Percentiles rank a stretch among this genome's conserved stretches.
These are phyloP conservation scores for Antrodiella citrinella DNA, from an alignment of 768 basidiomycete genomes.

Conservation along the genomic window DNA sequence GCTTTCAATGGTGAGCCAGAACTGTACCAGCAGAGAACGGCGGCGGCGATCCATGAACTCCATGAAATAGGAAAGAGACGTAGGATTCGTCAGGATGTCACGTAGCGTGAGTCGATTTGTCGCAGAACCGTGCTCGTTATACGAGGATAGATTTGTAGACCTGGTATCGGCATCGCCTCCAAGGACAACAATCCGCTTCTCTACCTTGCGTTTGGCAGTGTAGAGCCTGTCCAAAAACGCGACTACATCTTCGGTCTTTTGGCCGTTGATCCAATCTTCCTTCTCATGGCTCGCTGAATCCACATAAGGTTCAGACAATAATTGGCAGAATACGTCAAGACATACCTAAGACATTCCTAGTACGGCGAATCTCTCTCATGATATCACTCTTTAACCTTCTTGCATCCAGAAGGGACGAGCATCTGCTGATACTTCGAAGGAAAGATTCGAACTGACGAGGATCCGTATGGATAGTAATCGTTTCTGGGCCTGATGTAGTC, in stretches of 20 bases:
- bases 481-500: conserved; percentile 41
- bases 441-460: conserved; percentile 86
- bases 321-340: conserved; percentile 31
- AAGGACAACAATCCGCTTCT: conserved; percentile 74
- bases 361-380: conserved; percentile 82
- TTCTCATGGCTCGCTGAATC: conserved; percentile 74
- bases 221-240: conserved; percentile 85
- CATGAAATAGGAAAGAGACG: conserved; percentile 91
- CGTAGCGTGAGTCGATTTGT: conserved; percentile 55
- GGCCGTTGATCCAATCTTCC: conserved; percentile 83
- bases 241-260: conserved; percentile 77
- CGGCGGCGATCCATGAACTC: conserved; percentile 94
- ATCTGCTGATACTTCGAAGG: conserved; percentile 73
- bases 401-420: conserved; percentile 81
- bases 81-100: conserved; percentile 81
- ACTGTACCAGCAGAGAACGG: conserved; percentile 83
- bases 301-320: not conserved
- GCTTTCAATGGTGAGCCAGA: conserved; percentile 95
- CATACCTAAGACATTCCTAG: conserved; percentile 59
- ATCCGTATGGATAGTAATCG: conserved; percentile 78
- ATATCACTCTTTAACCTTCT: conserved; percentile 88
- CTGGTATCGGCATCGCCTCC: conserved; percentile 57
- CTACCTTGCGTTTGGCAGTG: conserved; percentile 81
- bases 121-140: conserved; percentile 30
- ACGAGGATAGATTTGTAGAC: not conserved